These are phyloP conservation scores for Cladosporium sp. DNA, from an alignment of 2,329 filamentous ascomycete species.

Conservation along the genomic window DNA sequence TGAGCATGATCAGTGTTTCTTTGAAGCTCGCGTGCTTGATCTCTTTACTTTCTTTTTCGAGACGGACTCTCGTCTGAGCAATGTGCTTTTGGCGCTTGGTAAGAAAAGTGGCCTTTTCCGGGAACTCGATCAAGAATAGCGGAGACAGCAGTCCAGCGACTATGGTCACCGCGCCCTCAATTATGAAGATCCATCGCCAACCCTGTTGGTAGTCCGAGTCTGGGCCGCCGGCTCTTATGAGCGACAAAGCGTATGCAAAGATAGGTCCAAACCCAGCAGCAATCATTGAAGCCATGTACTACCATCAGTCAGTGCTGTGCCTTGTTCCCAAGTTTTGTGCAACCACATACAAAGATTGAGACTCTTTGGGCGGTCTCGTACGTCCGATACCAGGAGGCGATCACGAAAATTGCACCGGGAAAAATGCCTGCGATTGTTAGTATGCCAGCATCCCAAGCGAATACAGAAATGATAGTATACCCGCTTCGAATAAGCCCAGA, in stretches of 20 bases:
- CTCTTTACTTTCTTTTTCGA: constrained; percentile 24
- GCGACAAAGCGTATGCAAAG: constrained; percentile 28
- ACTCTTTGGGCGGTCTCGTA: constrained; percentile 30
- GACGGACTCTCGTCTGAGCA: constrained; percentile 28
- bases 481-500: constrained; percentile 56
- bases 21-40: constrained; percentile 23
- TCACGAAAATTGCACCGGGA: constrained; percentile 30
- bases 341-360: constrained; percentile 30
- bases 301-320: too few relatives aligned
- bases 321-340: too few relatives aligned
- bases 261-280: constrained; percentile 31
- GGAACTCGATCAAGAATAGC: constrained; percentile 37
- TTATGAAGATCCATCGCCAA: constrained; percentile 35
- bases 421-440: constrained; percentile 16
- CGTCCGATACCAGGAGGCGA: constrained; percentile 22
- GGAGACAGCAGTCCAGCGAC: constrained; percentile 35
- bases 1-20: constrained; percentile 22
- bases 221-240: constrained; percentile 25
- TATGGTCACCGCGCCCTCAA: constrained; percentile 35
- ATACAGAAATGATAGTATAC: constrained; percentile 34
- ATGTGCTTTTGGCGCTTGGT: constrained; percentile 25
- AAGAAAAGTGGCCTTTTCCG: constrained; percentile 31
- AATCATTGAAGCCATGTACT: constrained; percentile 33
- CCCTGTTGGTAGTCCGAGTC: constrained; percentile 28
- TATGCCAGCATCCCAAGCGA: too few relatives aligned